Evolutionary conservation across 306 rosid species (phyloP), one percentile per base, ranked within the genome.

Genomic region (Malus sylvestris): DNA sequence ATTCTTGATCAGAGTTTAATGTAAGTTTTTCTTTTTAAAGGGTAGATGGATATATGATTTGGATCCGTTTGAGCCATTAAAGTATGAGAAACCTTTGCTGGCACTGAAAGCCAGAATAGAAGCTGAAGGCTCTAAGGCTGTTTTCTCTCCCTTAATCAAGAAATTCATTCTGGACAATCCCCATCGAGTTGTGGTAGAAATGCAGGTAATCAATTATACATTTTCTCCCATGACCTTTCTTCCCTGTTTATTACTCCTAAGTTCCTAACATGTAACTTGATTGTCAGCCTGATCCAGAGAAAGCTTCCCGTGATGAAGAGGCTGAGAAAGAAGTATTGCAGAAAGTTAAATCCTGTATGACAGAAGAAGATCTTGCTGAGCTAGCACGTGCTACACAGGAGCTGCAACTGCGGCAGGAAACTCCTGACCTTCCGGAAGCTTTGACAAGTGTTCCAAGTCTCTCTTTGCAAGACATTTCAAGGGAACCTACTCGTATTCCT

Each of bases 31-130:
- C 58, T 22, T 75, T 52, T 78, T 71, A 55, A 58, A 95, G 99
- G 99, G 99, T 71, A 95, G 92, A 83, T 95, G 99, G 99, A 91
- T 95, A 71, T 95, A 95, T 82, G 99, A 95, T 87, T 74, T 95
- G 97, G 85, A 95, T 89, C 99, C 99, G 77, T 91, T 95, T 80
- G 93, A 89, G 75, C 99, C 98, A 76, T 76, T 95, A 70, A 95
- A 92, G 86, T 95, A 92, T 62, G 99, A 95, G 88, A 87, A 88
- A 70, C 99, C 99, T 73, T 88, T 95, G 71, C 85, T 80, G 84
- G 97, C 84, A 74, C 89, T 95, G 76, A 95, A 95, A 83, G 90
- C 91, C 81, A 87, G 96, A 83, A 87, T 95, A 83, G 92, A 84
- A 75, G 78, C 86, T 58, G 97, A 95, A 84, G 99, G 98, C 69